phyloP scores from a whole-genome alignment of 1,284 basidiomycete genomes.

The Trametes versicolor region DNA sequence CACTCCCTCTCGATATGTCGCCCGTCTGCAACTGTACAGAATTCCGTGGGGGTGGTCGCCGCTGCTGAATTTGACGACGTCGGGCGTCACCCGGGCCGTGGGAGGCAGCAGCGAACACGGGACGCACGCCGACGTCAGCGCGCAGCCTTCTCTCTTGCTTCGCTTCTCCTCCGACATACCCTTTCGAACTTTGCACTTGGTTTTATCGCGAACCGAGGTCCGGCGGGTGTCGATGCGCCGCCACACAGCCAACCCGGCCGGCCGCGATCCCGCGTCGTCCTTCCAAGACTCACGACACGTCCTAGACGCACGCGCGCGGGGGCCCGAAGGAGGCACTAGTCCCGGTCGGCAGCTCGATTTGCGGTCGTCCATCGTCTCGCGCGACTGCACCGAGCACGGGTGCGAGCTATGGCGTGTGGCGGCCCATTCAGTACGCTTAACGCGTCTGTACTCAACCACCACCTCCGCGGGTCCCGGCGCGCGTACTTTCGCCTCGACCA shows the following conservation, averaged over 20 bases:
- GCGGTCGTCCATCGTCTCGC: background rate
- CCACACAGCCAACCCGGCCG: too few species aligned
- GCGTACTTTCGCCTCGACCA: background rate
- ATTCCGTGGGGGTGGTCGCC: background rate
- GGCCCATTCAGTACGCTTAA: too few species aligned
- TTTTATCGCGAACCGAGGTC: too few species aligned
- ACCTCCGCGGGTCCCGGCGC: background rate
- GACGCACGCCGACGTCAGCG: background rate
- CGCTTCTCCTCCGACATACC: background rate
- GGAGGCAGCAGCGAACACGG: background rate
- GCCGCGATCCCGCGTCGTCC: too few species aligned
- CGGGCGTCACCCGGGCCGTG: background rate
- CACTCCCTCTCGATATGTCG: background rate
- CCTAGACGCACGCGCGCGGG: background rate
- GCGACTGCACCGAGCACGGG: too few species aligned
- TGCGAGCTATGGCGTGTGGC: too few species aligned
- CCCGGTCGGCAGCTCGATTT: conserved; percentile 3
- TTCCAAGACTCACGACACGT: too few species aligned
- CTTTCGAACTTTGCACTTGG: too few species aligned
- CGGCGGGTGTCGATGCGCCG: too few species aligned
- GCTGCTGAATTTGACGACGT: background rate
- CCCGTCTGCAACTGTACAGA: background rate
- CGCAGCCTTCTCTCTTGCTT: conserved; percentile 7
- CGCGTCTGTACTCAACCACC: too few species aligned
- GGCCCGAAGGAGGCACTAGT: conserved; percentile 2